Base-by-base conservation (phyloP, 2,329 filamentous ascomycete species). In the Curvularia sp. region DNA sequence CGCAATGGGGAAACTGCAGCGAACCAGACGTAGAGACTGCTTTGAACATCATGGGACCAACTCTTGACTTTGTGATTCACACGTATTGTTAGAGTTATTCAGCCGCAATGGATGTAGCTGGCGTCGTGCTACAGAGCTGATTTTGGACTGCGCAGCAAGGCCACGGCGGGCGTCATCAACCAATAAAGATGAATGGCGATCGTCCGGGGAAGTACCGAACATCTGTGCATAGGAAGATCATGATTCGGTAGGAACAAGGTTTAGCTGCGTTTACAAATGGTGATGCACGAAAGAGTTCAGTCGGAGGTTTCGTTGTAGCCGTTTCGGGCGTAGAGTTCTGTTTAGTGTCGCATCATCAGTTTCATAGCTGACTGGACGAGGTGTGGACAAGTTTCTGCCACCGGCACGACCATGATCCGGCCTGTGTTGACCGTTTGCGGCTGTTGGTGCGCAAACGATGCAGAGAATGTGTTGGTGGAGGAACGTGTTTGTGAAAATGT, bases 291-390 rank as follows among this genome's bases (percentile, higher is more conserved):
- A 57, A 55, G 27, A 47, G 61, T 64, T 55, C 63, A 48, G 49
- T 55, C 46, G 61, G 48, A 43, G 55, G 64, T 72, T 70, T 70
- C 64, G 67, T 48, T 61, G 46, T 53, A 23, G 45, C 64, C 57
- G 49, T 50, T 65, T 67, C 64, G 36, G 58, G 63, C 28, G 45
- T 32, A 55, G 57, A 57, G 54, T 60, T 66, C 62, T 64, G 55
- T 66, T 67, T 73, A 55, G 67, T 68, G 73, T 66, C 63, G 65
- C 72, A 74, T 62, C 53, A 54, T 47, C 43, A 34, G 74, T 76
- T 75, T 76, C 74, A 75, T 27, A 49, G 39, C 48, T 43, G 45
- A 39, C 53, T 54, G 53, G 64, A 57, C 60, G 51, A 58, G 46
- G 64, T 62, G 59, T 64, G 67, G 61, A 51, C 56, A 64, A 66